Conservation (phyloP, 148 eudicot species). For the Silene latifolia region DNA sequence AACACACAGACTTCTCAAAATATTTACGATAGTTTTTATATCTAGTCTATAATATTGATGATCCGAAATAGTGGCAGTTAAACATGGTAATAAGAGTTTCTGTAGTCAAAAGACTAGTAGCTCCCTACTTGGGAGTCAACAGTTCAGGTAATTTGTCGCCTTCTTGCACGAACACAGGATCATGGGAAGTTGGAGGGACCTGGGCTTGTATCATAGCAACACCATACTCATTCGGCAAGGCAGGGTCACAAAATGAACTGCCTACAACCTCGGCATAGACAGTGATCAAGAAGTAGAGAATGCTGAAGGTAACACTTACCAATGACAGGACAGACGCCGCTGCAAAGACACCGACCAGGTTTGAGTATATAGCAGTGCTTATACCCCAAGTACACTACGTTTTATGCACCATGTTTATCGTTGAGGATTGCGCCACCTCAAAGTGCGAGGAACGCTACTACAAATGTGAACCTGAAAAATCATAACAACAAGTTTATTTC, state of each 20-base stretch:
- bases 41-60: not conserved
- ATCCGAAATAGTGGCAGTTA: not conserved
- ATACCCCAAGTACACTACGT: constrained; percentile 39
- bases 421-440: constrained; percentile 71
- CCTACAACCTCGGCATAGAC: constrained; percentile 37
- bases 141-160: constrained; percentile 59
- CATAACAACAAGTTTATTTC: not conserved
- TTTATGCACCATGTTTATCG: constrained; percentile 55
- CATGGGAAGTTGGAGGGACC: constrained; percentile 45
- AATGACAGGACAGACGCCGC: constrained; percentile 65
- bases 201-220: constrained; percentile 89
- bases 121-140: too few relatives aligned
- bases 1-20: not conserved
- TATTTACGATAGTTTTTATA: not conserved
- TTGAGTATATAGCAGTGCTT: constrained; percentile 69
- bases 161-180: constrained; percentile 83
- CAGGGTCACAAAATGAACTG: constrained; percentile 27
- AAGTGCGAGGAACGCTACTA: constrained; percentile 62
- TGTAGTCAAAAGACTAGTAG: too few relatives aligned
- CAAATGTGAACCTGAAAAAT: constrained; percentile 64
- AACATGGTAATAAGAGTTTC: not conserved
- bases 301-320: constrained; percentile 59
- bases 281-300: constrained; percentile 51
- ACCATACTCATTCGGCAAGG: constrained; percentile 45
- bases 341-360: constrained; percentile 85